phyloP scores from a whole-genome alignment of 495 filamentous ascomycete genomes.

The Astrocystis sublimbata region DNA sequence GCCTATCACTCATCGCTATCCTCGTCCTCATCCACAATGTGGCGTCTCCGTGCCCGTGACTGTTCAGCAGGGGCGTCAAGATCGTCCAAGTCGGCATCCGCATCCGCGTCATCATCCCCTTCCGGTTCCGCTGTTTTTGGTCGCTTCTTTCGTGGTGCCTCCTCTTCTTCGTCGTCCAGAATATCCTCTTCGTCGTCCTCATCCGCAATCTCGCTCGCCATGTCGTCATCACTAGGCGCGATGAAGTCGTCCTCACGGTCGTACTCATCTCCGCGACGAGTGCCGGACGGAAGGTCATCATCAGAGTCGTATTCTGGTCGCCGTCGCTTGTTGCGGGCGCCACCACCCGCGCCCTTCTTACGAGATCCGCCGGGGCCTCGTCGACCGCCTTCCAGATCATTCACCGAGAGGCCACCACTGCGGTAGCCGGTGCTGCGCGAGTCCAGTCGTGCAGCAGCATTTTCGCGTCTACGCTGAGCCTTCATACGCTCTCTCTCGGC shows the following conservation, averaged over 20 bases:
- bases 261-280: constrained; percentile 75
- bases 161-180: constrained; percentile 48
- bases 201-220: constrained; percentile 58
- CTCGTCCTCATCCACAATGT: constrained; percentile 49
- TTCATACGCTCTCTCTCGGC: constrained; percentile 71
- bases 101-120: constrained; percentile 44
- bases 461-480: constrained; percentile 67
- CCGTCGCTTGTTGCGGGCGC: constrained; percentile 44
- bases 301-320: constrained; percentile 62
- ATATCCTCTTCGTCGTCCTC: constrained; percentile 60
- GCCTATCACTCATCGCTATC: constrained; percentile 45
- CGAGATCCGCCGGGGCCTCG: constrained; percentile 34
- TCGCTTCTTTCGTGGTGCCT: constrained; percentile 49
- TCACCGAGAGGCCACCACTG: constrained; percentile 66
- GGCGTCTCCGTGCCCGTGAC: constrained; percentile 39
- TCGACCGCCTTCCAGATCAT: constrained; percentile 68
- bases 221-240: constrained; percentile 70
- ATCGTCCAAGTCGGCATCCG: constrained; percentile 42
- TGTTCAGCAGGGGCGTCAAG: constrained; percentile 41
- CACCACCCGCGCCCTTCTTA: constrained; percentile 47
- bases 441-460: constrained; percentile 62
- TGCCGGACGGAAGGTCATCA: constrained; percentile 62
- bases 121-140: constrained; percentile 51
- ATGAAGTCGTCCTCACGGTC: constrained; percentile 79
- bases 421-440: constrained; percentile 53